Evolutionary conservation across 1,284 basidiomycete genomes (phyloP), one percentile per base, ranked within the genome.

Genomic region (Ustilago shanxiensis): DNA sequence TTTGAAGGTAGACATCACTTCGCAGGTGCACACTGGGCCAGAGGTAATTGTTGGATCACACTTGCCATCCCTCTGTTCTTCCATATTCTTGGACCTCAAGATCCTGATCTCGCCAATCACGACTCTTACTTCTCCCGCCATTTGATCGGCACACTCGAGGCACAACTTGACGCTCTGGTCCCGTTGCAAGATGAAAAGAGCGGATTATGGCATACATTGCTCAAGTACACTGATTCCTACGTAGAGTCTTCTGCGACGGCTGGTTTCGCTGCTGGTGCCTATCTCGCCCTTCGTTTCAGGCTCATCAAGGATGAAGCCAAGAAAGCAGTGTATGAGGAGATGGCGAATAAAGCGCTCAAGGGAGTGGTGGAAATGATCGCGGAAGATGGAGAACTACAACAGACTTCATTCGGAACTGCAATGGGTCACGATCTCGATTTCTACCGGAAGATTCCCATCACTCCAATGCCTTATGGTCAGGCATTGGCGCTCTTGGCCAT

Each of bases 41-140:
- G 90, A 54, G 90, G 91, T 26, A 91, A 91, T 83, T 90, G 90
- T 83, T 91, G 90, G 89, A 88, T 90, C 64, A 91, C 90, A 0
- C 87, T 90, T 35, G 88, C 90, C 24, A 91, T 91, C 74, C 90
- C 90, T 0, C 88, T 90, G 75, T 90, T 91, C 84, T 88, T 91
- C 72, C 89, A 90, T 60, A 87, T 90, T 68, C 87, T 75, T 22
- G 63, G 60, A 1, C 18, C 45, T 11, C 18, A 57, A 3, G 64
- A 70, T 54, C 18, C 18, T 0, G 64, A 70, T 24, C 56, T 70
- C 18, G 18, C 24, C 2, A 41, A 62, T 26, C 53, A 52, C 31
- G 18, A 61, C 2, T 64, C 66, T 22, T 65, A 45, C 58, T 49
- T 76, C 11, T 49, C 64, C 0, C 90, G 41, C 79, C 87, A 88